A percentile compares a stretch with the other conserved stretches of the same genome.
Evolutionary conservation across 805 yeast species (phyloP).

Genomic region (Metschnikowia gruessii): DNA sequence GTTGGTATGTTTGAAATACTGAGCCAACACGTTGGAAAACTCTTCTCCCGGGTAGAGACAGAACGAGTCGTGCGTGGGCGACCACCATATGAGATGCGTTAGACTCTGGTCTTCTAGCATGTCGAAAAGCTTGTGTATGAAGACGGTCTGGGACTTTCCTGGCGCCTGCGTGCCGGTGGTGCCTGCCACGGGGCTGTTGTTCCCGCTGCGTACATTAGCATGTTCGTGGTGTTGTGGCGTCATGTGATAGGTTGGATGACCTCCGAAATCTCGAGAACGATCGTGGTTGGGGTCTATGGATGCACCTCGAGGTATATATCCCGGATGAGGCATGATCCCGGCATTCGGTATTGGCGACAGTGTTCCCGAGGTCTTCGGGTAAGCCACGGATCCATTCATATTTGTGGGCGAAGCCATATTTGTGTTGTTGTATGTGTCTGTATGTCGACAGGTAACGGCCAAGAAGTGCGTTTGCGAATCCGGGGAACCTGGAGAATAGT

Average conservation of each 20-base stretch:
- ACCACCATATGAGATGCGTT: conserved; percentile 84
- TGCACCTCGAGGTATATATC: conserved; percentile 8
- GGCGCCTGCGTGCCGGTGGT: conserved; percentile 3
- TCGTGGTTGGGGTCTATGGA: conserved; percentile 4
- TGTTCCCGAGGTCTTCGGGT: conserved; percentile 1
- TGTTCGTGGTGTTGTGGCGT: conserved; percentile 8
- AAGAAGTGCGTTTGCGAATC: neutral
- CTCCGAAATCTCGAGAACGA: conserved; percentile 2
- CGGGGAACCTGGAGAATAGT: neutral
- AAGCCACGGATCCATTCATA: conserved; percentile 2
- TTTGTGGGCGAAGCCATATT: conserved; percentile 1
- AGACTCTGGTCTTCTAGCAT: conserved; percentile 81
- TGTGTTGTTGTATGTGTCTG: neutral
- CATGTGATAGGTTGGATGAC: neutral
- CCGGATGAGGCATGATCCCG: conserved; percentile 1
- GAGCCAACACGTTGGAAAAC: conserved; percentile 67
- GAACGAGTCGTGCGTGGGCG: conserved; percentile 66
- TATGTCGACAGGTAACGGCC: neutral
- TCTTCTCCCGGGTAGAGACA: conserved; percentile 82
- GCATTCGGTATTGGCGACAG: neutral
- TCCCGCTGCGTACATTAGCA: conserved; percentile 6
- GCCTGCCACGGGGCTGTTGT: conserved; percentile 12
- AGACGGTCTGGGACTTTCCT: conserved; percentile 45
- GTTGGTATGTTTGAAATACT: conserved; percentile 50
- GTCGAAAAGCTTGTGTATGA: conserved; percentile 85